These are phyloP conservation scores for Pilasporangium apinafurcum DNA, from an alignment of 352 stramenopile species.

Conservation along the genomic window DNA sequence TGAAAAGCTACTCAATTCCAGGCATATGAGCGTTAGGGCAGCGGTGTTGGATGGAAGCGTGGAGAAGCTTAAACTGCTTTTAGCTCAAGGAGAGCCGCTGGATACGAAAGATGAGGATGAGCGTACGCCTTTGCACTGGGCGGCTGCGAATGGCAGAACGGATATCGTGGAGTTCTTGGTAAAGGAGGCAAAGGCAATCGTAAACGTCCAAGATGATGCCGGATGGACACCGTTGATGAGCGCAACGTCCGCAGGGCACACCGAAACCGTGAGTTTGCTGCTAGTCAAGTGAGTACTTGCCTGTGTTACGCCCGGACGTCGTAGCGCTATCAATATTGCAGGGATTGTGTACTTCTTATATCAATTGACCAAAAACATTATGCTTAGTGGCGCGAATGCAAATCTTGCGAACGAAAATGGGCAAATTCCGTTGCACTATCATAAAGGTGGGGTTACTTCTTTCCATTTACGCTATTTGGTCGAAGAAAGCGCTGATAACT, in stretches of 20 bases:
- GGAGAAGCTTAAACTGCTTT: conserved; percentile 18
- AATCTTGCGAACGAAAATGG: conserved; percentile 69
- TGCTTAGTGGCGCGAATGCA: conserved; percentile 48
- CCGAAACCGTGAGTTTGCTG: conserved; percentile 41
- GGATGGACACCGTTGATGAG: conserved; percentile 79
- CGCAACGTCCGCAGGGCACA: conserved; percentile 53
- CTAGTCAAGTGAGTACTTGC: conserved; percentile 35
- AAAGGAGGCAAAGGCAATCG: conserved; percentile 15
- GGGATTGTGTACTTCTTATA: conserved; percentile 1
- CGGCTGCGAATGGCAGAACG: conserved; percentile 27
- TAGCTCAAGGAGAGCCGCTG: conserved; percentile 18
- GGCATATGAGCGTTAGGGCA: conserved; percentile 18
- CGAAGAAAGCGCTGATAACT: not conserved
- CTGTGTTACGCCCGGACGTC: not conserved
- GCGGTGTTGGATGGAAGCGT: conserved; percentile 23
- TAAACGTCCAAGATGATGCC: conserved; percentile 67
- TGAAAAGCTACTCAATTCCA: too few relatives aligned
- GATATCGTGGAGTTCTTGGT: conserved; percentile 62
- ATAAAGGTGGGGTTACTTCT: conserved; percentile 29
- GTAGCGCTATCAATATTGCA: not conserved
- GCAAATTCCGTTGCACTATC: conserved; percentile 70
- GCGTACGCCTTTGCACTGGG: conserved; percentile 69
- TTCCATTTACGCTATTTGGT: too few relatives aligned
- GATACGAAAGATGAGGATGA: conserved; percentile 65
- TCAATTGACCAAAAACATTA: too few relatives aligned